Evolutionary conservation across 768 basidiomycete genomes (phyloP).

Genomic region (Pleurotus cornucopiae): DNA sequence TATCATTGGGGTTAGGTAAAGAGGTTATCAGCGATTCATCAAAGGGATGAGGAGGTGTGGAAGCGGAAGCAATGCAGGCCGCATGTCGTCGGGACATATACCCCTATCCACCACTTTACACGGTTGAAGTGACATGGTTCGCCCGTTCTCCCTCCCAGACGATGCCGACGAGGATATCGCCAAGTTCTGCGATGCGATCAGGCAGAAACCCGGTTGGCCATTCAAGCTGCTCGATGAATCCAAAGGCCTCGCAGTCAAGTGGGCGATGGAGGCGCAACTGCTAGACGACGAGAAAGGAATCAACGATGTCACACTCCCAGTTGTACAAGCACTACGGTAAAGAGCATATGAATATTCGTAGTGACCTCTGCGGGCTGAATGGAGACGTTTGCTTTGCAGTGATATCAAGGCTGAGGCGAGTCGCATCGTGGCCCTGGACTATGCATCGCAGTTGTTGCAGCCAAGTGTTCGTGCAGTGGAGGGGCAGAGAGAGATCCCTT

Average conservation of each 20-base stretch:
- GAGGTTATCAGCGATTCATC: too few species aligned
- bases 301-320: neutral
- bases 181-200: constrained; percentile 6
- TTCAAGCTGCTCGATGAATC: constrained; percentile 6
- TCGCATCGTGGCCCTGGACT: constrained; percentile 3
- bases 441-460: neutral
- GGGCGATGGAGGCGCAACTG: constrained; percentile 6
- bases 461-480: neutral
- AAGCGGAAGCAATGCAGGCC: too few species aligned
- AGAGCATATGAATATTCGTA: neutral
- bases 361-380: neutral
- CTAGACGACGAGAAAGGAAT: neutral
- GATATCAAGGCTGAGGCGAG: constrained; percentile 6
- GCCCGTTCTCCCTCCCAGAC: too few species aligned
- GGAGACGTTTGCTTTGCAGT: neutral
- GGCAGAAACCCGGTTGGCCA: neutral
- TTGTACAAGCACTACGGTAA: neutral
- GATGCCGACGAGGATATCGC: too few species aligned
- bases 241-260: constrained; percentile 2
- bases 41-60: too few species aligned
- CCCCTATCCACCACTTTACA: too few species aligned
- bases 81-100: too few species aligned
- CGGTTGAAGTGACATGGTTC: too few species aligned
- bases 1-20: too few species aligned
- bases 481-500: neutral